Evolutionary conservation across 2,329 filamentous ascomycete species (phyloP).

Genomic region (Pestalotiopsis sp.): DNA sequence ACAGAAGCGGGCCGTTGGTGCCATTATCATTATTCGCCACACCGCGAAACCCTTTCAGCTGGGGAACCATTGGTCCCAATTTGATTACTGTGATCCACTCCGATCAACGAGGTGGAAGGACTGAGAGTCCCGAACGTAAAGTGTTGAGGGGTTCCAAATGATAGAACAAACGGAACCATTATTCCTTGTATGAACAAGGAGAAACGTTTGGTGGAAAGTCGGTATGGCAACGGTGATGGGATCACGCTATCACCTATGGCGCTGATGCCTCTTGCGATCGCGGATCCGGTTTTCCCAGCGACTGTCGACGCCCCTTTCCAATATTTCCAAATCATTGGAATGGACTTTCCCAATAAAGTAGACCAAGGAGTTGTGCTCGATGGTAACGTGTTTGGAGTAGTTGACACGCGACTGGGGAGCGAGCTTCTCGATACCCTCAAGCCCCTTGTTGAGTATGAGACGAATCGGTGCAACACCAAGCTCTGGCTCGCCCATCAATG

Average conservation of each 20-base stretch:
- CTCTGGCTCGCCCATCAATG: conserved; percentile 41
- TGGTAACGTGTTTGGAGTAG: conserved; percentile 55
- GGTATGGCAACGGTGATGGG: neutral
- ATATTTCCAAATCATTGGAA: conserved; percentile 38
- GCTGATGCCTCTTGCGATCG: neutral
- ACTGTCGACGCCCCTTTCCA: conserved; percentile 45
- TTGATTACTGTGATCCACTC: too few species aligned
- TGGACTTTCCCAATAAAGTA: conserved; percentile 54
- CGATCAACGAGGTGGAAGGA: too few species aligned
- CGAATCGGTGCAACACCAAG: conserved; percentile 49
- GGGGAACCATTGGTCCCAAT: too few species aligned
- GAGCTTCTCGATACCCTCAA: conserved; percentile 39
- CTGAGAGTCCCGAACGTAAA: too few species aligned
- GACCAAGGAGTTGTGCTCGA: conserved; percentile 60
- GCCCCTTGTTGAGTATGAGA: conserved; percentile 39
- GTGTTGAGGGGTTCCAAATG: too few species aligned
- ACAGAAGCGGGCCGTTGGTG: too few species aligned
- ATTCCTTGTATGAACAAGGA: neutral
- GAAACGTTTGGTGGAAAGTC: neutral
- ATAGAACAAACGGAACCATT: too few species aligned
- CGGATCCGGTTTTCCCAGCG: conserved; percentile 38
- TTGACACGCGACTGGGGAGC: conserved; percentile 54
- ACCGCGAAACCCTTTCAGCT: too few species aligned
- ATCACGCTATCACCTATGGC: neutral
- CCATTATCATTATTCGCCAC: too few species aligned